A percentile compares a stretch with the other conserved stretches of the same genome.
phyloP scores from a whole-genome alignment of 306 rosid species.

The Ziziphus jujuba region DNA sequence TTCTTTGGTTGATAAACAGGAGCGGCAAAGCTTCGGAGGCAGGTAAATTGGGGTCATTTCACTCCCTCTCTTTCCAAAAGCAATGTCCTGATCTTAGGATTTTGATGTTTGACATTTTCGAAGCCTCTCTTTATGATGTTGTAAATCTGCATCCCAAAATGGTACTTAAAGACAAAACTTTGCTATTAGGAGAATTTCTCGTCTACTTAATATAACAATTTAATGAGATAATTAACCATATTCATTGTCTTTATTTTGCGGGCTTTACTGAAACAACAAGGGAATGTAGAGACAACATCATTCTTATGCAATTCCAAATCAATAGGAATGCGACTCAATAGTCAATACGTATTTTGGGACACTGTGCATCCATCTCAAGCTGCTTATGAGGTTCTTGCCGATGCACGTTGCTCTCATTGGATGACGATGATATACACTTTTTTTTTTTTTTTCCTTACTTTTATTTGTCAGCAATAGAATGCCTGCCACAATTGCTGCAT shows the following conservation, averaged over 20 bases:
- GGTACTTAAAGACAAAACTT: constrained; percentile 45
- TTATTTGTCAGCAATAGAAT: background rate
- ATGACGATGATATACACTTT: constrained; percentile 28
- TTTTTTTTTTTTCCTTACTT: background rate
- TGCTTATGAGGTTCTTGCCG: constrained; percentile 87
- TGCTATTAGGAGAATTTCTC: background rate
- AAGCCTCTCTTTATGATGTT: constrained; percentile 72
- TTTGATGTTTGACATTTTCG: constrained; percentile 76
- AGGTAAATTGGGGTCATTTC: no score
- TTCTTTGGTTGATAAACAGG: no score
- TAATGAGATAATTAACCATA: background rate
- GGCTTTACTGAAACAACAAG: constrained; percentile 81
- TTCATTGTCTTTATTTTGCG: constrained; percentile 4
- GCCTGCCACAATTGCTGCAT: background rate
- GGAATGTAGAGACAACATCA: constrained; percentile 63
- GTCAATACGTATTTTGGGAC: constrained; percentile 95
- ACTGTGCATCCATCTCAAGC: constrained; percentile 92
- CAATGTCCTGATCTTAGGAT: constrained; percentile 70
- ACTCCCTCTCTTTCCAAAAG: no score
- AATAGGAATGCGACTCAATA: constrained; percentile 79
- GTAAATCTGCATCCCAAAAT: constrained; percentile 64
- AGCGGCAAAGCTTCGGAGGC: no score
- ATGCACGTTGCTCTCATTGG: constrained; percentile 59
- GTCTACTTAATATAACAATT: background rate
- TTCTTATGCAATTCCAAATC: constrained; percentile 76